Evolutionary conservation across 2,329 filamentous ascomycete genomes (phyloP).

Genomic region (Hyphodiscus sp.): DNA sequence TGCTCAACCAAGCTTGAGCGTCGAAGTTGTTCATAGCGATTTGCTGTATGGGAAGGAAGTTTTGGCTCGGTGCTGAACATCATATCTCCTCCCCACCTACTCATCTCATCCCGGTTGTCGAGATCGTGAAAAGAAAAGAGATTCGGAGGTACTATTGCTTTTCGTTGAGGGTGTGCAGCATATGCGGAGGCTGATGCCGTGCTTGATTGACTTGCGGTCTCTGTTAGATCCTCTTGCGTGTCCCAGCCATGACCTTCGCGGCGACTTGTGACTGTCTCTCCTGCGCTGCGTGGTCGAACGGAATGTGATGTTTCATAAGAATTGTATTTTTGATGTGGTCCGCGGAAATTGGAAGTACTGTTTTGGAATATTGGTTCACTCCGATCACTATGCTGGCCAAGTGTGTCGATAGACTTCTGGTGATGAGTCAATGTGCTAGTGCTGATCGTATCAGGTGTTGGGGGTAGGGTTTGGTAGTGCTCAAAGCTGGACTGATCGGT

Average conservation of each 20-base stretch:
- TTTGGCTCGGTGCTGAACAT: constrained; percentile 20
- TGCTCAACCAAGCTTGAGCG: constrained; percentile 15
- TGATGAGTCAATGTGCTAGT: constrained; percentile 35
- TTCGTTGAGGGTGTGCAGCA: constrained; percentile 6
- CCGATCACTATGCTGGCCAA: constrained; percentile 20
- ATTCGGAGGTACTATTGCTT: constrained; percentile 18
- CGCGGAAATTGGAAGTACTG: constrained; percentile 17
- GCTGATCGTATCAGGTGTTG: constrained; percentile 31
- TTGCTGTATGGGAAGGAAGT: constrained; percentile 14
- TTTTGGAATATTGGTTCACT: constrained; percentile 17
- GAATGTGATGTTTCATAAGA: constrained; percentile 20
- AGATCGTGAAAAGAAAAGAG: constrained; percentile 20
- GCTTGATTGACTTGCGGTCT: constrained; percentile 21
- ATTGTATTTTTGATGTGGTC: constrained; percentile 7
- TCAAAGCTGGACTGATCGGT: constrained; percentile 33
- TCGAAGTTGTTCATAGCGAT: constrained; percentile 15
- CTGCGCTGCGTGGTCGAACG: constrained; percentile 27
- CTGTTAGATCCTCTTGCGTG: constrained; percentile 26
- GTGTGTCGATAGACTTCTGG: constrained; percentile 44
- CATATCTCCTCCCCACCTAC: constrained; percentile 24
- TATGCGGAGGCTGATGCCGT: constrained; percentile 16
- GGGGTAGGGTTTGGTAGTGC: constrained; percentile 24
- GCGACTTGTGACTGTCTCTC: constrained; percentile 28
- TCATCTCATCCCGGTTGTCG: not conserved
- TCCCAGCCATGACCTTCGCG: constrained; percentile 32